Conservation (phyloP, 2,329 filamentous ascomycete genomes). For the Rhynchosporium graminicola region DNA sequence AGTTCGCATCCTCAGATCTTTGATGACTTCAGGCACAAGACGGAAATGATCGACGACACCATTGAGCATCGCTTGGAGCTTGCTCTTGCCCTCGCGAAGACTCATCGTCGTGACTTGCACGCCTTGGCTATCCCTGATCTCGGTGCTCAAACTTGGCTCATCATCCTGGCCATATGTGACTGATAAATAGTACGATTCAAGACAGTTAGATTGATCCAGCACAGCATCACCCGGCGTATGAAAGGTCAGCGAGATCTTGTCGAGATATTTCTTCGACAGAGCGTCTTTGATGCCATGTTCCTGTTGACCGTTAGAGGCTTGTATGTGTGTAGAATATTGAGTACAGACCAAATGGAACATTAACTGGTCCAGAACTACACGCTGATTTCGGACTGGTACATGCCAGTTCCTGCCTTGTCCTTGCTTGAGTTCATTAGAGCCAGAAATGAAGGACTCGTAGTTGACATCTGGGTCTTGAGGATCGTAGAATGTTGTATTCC, state of each 20-base stretch:
- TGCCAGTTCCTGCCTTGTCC: slow-evolving; percentile 3
- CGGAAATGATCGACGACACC: slow-evolving; percentile 2
- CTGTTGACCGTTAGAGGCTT: slow-evolving; percentile 4
- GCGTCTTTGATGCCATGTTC: slow-evolving; percentile 12
- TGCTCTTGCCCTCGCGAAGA: slow-evolving; percentile 2
- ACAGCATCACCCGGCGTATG: neutral
- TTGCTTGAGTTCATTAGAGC: neutral
- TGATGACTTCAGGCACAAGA: neutral
- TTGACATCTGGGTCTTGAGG: slow-evolving; percentile 3
- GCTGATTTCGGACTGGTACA: slow-evolving; percentile 3
- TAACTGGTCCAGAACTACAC: slow-evolving; percentile 3
- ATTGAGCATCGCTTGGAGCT: slow-evolving; percentile 11
- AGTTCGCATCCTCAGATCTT: neutral
- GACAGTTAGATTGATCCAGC: neutral
- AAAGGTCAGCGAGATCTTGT: slow-evolving; percentile 9
- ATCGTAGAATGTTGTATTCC: slow-evolving; percentile 4
- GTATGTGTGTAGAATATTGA: neutral
- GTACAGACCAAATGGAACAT: slow-evolving; percentile 6
- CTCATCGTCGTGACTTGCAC: neutral
- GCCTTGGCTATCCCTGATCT: slow-evolving; percentile 6
- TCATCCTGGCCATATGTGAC: neutral
- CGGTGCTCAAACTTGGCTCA: slow-evolving; percentile 7
- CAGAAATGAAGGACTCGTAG: slow-evolving; percentile 10
- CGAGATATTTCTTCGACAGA: slow-evolving; percentile 1
- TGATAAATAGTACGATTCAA: slow-evolving; percentile 7